A percentile compares a stretch with the other conserved stretches of the same genome.
Conservation (phyloP, 106 monocot species). For the Acanthochlamys bracteata region DNA sequence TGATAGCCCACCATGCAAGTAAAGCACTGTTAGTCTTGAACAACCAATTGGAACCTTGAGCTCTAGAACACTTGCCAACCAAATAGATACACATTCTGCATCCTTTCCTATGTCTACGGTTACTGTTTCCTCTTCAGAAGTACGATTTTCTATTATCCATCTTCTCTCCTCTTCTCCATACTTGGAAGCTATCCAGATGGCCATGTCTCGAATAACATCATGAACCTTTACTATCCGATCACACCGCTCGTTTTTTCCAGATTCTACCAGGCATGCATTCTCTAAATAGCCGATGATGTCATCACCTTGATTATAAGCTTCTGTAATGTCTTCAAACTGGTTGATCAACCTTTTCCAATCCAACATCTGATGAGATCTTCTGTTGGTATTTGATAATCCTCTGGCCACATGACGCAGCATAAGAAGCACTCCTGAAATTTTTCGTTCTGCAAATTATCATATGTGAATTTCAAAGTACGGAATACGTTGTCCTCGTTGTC, state of each 20-base stretch:
- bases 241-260: background rate
- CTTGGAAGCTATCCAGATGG: background rate
- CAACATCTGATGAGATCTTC: conserved; percentile 4
- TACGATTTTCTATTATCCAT: background rate
- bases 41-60: background rate
- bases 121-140: background rate
- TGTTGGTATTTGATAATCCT: background rate
- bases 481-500: background rate
- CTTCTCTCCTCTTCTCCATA: background rate
- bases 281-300: background rate
- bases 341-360: conserved; percentile 4
- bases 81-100: background rate
- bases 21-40: background rate
- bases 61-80: background rate
- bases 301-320: background rate
- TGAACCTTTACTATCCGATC: background rate
- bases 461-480: conserved; percentile 11
- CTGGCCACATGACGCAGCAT: conserved; percentile 3
- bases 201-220: conserved; percentile 12
- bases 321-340: background rate
- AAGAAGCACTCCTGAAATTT: background rate
- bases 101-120: background rate
- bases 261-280: conserved; percentile 11
- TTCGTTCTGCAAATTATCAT: conserved; percentile 9
- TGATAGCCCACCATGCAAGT: background rate